Evolutionary conservation across 2,329 filamentous ascomycete species (phyloP), one percentile per base, ranked within the genome.

Genomic region (Fusarium sp.): DNA sequence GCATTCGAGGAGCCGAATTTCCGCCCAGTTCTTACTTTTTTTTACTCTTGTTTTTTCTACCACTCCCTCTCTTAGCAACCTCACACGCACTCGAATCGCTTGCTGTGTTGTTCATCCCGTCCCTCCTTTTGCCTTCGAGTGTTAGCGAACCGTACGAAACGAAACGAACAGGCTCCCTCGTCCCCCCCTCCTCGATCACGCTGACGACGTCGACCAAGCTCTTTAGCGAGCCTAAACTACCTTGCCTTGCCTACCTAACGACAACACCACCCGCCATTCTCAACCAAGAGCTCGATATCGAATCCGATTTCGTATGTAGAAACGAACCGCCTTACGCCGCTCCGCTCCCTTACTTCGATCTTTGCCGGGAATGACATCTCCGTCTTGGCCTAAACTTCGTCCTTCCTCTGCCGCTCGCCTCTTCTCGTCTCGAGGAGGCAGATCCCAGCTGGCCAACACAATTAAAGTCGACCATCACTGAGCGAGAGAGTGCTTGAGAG

Each of bases 341-440:
- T 48, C 46, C 62, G 59, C 62, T 54, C 64, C 64, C 61, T 57
- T 68, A 36, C 42, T 62, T 66, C 72, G 50, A 72, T 59, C 57
- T 50, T 68, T 65, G 67, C 69, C 70, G 59, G 73, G 73, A 75
- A 75, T 75, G 73, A 74, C 50, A 75, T 59, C 69, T 63, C 71
- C 66, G 68, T 55, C 69, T 68, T 66, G 69, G 71, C 54, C 48
- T 49, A 39, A 60, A 58, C 61, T 49, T 61, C 49, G 40, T 55
- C 55, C 58, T 57, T 42, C 46, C 63, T 53, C 50, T 33, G 54
- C 62, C 55, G 48, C 53, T 64, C 61, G 54, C 55, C 61, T 62
- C 58, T 61, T 49, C 49, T 61, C 20, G 54, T 54, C 54, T 46
- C 56, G 57, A 63, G 40, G 61, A 72, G 67, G 55, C 53, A 62